These are phyloP conservation scores for Daedaleopsis sinensis DNA, from an alignment of 768 basidiomycete genomes.

Conservation along the genomic window DNA sequence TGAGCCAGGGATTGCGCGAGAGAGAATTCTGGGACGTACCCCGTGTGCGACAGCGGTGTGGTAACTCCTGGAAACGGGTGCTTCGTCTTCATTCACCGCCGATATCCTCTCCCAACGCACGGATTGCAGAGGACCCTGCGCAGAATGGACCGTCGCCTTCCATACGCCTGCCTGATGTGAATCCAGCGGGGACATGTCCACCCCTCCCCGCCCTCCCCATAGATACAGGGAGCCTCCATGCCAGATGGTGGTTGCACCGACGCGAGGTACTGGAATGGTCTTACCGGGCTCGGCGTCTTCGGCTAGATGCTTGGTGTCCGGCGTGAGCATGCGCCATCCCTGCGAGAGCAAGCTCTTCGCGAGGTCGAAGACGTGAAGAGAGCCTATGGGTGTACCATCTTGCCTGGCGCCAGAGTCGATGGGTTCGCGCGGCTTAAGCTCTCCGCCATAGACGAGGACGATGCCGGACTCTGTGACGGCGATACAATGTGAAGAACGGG, in stretches of 20 bases:
- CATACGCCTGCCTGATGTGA: slow-evolving; percentile 23
- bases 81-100: slow-evolving; percentile 32
- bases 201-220: slow-evolving; percentile 50
- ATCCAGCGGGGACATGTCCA: slow-evolving; percentile 40
- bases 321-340: slow-evolving; percentile 29
- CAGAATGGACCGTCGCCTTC: slow-evolving; percentile 10
- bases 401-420: slow-evolving; percentile 35
- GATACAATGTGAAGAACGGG: slow-evolving; percentile 48
- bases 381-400: slow-evolving; percentile 12
- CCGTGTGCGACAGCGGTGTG: slow-evolving; percentile 36
- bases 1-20: not conserved
- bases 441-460: slow-evolving; percentile 46
- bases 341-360: slow-evolving; percentile 1
- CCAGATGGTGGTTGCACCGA: slow-evolving; percentile 20
- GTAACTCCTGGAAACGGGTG: slow-evolving; percentile 39
- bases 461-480: slow-evolving; percentile 31
- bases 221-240: slow-evolving; percentile 30
- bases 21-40: slow-evolving; percentile 25
- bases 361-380: slow-evolving; percentile 32
- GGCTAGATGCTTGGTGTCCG: not conserved
- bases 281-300: slow-evolving; percentile 3
- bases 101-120: slow-evolving; percentile 36
- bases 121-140: not conserved
- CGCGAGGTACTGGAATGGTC: slow-evolving; percentile 30
- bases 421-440: slow-evolving; percentile 44